Percentiles rank a stretch among this genome's conserved stretches.
phyloP scores from a whole-genome alignment of 2,329 filamentous ascomycete genomes.

The Cladosporium sp. region DNA sequence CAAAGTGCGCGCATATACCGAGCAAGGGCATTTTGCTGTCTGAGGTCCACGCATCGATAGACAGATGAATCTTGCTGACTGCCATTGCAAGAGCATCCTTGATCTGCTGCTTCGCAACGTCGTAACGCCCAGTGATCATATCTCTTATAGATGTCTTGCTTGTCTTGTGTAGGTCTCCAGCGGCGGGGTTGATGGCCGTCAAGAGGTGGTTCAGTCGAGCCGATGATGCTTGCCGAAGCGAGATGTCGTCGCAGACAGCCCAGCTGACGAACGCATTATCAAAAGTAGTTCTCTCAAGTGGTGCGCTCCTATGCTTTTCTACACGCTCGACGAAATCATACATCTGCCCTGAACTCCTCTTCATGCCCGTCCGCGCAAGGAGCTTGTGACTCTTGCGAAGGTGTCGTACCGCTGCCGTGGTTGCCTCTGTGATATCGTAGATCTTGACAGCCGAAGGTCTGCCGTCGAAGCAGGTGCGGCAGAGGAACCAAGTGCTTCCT shows the following conservation, averaged over 20 bases:
- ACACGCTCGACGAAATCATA: background rate
- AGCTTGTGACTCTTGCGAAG: background rate
- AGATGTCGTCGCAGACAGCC: background rate
- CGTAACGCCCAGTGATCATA: background rate
- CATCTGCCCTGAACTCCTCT: background rate
- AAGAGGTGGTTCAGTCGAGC: background rate
- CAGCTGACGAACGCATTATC: background rate
- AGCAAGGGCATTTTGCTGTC: slow-evolving; percentile 7
- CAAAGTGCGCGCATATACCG: slow-evolving; percentile 8
- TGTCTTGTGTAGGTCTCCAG: slow-evolving; percentile 1
- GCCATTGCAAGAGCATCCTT: background rate
- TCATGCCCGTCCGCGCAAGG: background rate
- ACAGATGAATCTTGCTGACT: background rate
- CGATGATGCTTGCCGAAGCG: background rate
- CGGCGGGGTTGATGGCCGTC: background rate
- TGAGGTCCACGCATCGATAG: slow-evolving; percentile 1
- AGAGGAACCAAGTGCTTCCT: background rate
- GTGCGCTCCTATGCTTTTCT: background rate
- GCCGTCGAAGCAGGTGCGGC: background rate
- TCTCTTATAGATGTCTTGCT: background rate
- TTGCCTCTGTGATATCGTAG: background rate
- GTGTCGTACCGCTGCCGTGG: background rate
- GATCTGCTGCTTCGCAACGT: background rate
- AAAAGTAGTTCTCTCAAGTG: background rate
- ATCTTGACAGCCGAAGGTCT: background rate